Conservation (phyloP, 495 filamentous ascomycete genomes). For the Pyrenula massariospora region DNA sequence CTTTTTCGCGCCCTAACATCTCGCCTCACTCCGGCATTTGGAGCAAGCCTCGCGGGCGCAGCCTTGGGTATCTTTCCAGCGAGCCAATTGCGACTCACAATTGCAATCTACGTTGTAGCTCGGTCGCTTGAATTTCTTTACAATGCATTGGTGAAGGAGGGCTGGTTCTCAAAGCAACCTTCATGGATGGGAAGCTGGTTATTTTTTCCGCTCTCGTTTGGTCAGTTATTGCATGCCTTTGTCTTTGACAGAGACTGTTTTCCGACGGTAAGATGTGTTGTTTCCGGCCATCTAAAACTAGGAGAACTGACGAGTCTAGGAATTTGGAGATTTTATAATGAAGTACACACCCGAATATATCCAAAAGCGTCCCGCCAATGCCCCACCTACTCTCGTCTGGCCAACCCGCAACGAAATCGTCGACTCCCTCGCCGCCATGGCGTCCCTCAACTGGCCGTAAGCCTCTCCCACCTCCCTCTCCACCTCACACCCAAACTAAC, state of each 20-base stretch:
- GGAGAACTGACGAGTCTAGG: constrained; percentile 24
- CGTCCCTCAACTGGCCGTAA: constrained; percentile 74
- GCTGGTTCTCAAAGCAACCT: constrained; percentile 62
- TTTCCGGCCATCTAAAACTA: background rate
- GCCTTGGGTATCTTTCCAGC: constrained; percentile 69
- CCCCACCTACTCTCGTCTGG: constrained; percentile 59
- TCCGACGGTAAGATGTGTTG: constrained; percentile 36
- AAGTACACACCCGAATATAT: constrained; percentile 68
- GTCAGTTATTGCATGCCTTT: constrained; percentile 82
- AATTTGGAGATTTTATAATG: constrained; percentile 63
- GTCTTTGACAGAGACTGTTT: constrained; percentile 89
- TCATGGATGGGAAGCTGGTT: constrained; percentile 97
- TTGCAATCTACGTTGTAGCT: constrained; percentile 68
- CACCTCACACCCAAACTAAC: background rate
- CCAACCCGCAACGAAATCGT: constrained; percentile 65
- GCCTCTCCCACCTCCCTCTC: constrained; percentile 14
- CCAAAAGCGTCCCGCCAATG: constrained; percentile 54
- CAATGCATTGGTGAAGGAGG: constrained; percentile 69
- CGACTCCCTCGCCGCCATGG: constrained; percentile 70
- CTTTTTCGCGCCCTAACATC: constrained; percentile 66
- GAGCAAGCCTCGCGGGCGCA: constrained; percentile 74
- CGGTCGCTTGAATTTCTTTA: constrained; percentile 78
- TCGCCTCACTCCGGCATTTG: constrained; percentile 71
- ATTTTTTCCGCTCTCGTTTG: constrained; percentile 82
- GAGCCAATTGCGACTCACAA: constrained; percentile 63